Evolutionary conservation across 129 eudicot species (phyloP), one percentile per base, ranked within the genome.

Genomic region (Tagetes erecta): DNA sequence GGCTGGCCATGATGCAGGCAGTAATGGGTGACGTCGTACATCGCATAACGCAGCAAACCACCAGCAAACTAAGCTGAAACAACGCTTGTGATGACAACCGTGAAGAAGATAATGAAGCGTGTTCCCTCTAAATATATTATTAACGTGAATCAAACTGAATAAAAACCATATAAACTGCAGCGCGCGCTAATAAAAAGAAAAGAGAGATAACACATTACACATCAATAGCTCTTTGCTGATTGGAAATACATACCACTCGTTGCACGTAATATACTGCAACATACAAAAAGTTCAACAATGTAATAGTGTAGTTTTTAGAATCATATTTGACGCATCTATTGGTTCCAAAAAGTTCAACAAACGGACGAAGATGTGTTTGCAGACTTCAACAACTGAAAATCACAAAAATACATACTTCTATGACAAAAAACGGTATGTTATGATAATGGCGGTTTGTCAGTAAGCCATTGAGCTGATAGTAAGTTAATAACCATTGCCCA

Each of bases 1-100:
- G 98, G 98, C 65, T 87, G 92, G 41, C 89, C 98, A 75, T 93
- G 98, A 78, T 93, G 98, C 81, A 93, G 69, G 74, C 87, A 90
- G 85, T 90, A 93, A 76, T 93, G 98, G 69, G 98, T 93, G 64
- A 86, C 84, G 35, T 93, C 98, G 56, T 93, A 93, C 80, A 90
- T 82, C 53, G 90, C 96, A 74, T 93, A 93, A 50, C 98, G 96
- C 40, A 93, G 67, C 76, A 93, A 73, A 46, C 76, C 89, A 49
- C 98, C 98, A 63, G 89, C 96, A 84, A 90, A 88, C 70, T 90
- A 45, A 74, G 92, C 91, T 40, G 98, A 96, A 62, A 96, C 68
- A 40, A 83, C 75, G 14, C 87, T 59, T 41, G 92, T 87, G 99
- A 83, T 94, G 99, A 77, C 99, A 91, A 42, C 99, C 99, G 73